phyloP scores from a whole-genome alignment of 257 asterid species.

The Agastache rugosa region DNA sequence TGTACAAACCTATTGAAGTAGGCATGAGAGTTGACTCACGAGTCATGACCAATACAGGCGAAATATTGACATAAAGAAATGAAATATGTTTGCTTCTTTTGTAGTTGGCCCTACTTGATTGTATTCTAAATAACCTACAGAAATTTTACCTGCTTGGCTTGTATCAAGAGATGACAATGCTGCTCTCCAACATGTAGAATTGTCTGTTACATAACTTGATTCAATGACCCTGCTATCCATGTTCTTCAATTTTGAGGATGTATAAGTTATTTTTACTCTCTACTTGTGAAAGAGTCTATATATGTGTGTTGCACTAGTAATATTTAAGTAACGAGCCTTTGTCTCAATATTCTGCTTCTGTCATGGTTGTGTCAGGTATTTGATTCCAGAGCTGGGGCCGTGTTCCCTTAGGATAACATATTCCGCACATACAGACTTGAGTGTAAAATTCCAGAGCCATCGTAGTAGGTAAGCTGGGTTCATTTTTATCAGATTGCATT shows the following conservation, averaged over 20 bases:
- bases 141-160: background rate
- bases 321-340: background rate
- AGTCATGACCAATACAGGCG: background rate
- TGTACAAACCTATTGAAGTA: background rate
- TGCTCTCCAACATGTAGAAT: slow-evolving; percentile 14
- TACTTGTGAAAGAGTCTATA: background rate
- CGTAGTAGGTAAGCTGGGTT: slow-evolving; percentile 65
- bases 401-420: slow-evolving; percentile 86
- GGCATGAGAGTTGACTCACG: slow-evolving; percentile 29
- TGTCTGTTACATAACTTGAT: background rate
- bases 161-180: background rate
- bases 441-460: slow-evolving; percentile 93
- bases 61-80: slow-evolving; percentile 8
- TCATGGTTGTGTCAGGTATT: slow-evolving; percentile 58
- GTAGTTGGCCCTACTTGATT: slow-evolving; percentile 1
- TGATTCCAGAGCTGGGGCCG: slow-evolving; percentile 90
- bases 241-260: slow-evolving; percentile 22
- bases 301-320: background rate
- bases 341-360: slow-evolving; percentile 34
- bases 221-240: slow-evolving; percentile 11
- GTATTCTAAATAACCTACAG: slow-evolving; percentile 2
- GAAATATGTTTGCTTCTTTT: background rate
- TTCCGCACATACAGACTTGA: slow-evolving; percentile 96
- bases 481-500: background rate
- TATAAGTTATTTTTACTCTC: slow-evolving; percentile 11